Evolutionary conservation across 352 stramenopile species (phyloP).

Genomic region (Globisporangium rhizosaccharum): DNA sequence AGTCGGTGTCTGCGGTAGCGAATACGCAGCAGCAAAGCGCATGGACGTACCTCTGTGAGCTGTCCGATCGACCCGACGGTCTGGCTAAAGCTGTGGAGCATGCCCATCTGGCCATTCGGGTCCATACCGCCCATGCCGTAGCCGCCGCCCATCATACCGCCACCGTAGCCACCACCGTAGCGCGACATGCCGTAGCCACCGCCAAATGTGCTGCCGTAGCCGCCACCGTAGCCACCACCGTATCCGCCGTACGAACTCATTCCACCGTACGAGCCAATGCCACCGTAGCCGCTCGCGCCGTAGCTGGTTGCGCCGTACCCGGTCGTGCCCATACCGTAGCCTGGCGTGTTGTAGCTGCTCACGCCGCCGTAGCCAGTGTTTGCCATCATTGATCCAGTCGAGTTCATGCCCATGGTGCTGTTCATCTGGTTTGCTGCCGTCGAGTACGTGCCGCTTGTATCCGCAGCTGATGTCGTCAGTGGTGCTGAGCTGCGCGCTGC

Average conservation of each 20-base stretch:
- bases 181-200: constrained; percentile 31
- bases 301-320: constrained; percentile 20
- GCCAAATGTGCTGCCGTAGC: constrained; percentile 28
- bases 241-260: constrained; percentile 23
- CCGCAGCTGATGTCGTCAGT: constrained; percentile 1
- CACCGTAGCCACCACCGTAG: constrained; percentile 22
- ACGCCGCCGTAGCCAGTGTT: constrained; percentile 8
- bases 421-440: constrained; percentile 4
- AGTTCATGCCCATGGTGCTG: constrained; percentile 12
- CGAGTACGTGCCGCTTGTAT: constrained; percentile 7
- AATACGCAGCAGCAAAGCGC: not conserved
- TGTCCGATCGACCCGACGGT: constrained; percentile 67
- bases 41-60: constrained; percentile 48
- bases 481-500: not conserved
- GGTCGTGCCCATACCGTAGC: constrained; percentile 21
- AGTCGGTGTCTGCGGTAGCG: not conserved
- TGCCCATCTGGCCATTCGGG: constrained; percentile 44
- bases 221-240: constrained; percentile 18
- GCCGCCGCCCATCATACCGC: constrained; percentile 19
- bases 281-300: constrained; percentile 18
- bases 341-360: constrained; percentile 19
- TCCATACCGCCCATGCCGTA: constrained; percentile 30
- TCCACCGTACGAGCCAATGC: constrained; percentile 21
- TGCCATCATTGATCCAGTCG: constrained; percentile 11
- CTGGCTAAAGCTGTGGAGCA: constrained; percentile 64